Evolutionary conservation across 2,329 filamentous ascomycete genomes (phyloP).

Genomic region (Aspergillus neoniger): DNA sequence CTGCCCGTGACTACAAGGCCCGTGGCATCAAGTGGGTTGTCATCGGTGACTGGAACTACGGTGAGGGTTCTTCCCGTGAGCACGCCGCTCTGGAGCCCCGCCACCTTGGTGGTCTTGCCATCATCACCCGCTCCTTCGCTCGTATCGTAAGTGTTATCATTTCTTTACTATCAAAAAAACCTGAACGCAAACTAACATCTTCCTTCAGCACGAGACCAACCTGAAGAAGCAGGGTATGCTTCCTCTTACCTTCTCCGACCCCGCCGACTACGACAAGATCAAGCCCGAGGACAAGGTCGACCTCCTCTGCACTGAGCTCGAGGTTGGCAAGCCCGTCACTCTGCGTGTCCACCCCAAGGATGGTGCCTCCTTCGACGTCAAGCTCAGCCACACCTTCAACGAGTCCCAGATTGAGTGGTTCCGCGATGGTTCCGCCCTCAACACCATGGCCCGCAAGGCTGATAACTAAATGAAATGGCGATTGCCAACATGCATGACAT

Average conservation of each 20-base stretch:
- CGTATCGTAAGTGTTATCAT: constrained; percentile 67
- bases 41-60: constrained; percentile 99
- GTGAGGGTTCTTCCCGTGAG: constrained; percentile 95
- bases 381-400: constrained; percentile 96
- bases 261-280: constrained; percentile 97
- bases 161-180: background rate
- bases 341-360: constrained; percentile 90
- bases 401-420: constrained; percentile 98
- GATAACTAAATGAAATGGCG: constrained; percentile 27
- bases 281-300: constrained; percentile 90
- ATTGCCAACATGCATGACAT: background rate
- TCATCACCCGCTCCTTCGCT: constrained; percentile 93
- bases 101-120: constrained; percentile 93
- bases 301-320: constrained; percentile 83
- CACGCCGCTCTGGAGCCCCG: constrained; percentile 97
- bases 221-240: constrained; percentile 99
- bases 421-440: constrained; percentile 94
- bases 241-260: constrained; percentile 90
- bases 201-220: constrained; percentile 86
- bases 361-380: constrained; percentile 75
- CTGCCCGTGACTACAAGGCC: constrained; percentile 97
- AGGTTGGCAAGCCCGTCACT: constrained; percentile 88
- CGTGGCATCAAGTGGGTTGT: constrained; percentile 97
- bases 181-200: constrained; percentile 19
- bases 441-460: constrained; percentile 87